Conservation (phyloP, 371 early-diverging fungal species). For the Modicella reniformis region DNA sequence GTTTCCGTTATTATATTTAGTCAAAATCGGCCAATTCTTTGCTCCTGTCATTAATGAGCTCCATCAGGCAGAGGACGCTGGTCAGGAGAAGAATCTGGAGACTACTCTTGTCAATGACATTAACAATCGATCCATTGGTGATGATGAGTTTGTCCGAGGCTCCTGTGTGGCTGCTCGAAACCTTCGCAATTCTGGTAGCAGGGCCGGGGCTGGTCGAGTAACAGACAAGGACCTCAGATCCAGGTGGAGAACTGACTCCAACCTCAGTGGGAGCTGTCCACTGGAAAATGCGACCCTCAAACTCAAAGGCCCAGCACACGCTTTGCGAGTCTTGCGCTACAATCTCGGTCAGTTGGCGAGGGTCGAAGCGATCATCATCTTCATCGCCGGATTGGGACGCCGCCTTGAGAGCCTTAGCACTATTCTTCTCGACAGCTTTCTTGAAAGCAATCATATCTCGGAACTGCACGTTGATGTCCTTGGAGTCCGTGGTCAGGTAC, state of each 20-base stretch:
- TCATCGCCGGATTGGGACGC: conserved; percentile 34
- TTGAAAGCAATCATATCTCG: conserved; percentile 56
- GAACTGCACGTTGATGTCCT: conserved; percentile 54
- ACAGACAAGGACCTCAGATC: conserved; percentile 47
- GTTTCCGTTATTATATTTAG: conserved; percentile 20
- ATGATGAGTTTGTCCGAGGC: conserved; percentile 40
- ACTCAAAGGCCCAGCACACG: conserved; percentile 52
- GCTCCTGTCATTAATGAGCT: conserved; percentile 52
- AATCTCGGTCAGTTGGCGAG: conserved; percentile 11
- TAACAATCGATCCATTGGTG: conserved; percentile 35
- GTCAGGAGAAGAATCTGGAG: conserved; percentile 49
- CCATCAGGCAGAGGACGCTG: conserved; percentile 49
- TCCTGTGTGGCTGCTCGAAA: conserved; percentile 40
- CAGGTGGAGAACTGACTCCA: conserved; percentile 35
- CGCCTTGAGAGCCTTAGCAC: conserved; percentile 2
- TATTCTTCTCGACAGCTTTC: conserved; percentile 52
- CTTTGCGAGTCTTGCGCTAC: neutral
- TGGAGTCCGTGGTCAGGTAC: conserved; percentile 49
- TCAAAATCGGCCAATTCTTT: conserved; percentile 50
- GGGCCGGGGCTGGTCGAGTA: conserved; percentile 35
- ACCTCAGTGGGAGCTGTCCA: conserved; percentile 43
- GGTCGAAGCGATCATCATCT: conserved; percentile 34
- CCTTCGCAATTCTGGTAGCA: conserved; percentile 32
- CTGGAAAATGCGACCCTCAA: conserved; percentile 51
- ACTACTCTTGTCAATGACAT: conserved; percentile 47